Conservation (phyloP, 2,329 filamentous ascomycete genomes). For the Rutstroemia sp. region DNA sequence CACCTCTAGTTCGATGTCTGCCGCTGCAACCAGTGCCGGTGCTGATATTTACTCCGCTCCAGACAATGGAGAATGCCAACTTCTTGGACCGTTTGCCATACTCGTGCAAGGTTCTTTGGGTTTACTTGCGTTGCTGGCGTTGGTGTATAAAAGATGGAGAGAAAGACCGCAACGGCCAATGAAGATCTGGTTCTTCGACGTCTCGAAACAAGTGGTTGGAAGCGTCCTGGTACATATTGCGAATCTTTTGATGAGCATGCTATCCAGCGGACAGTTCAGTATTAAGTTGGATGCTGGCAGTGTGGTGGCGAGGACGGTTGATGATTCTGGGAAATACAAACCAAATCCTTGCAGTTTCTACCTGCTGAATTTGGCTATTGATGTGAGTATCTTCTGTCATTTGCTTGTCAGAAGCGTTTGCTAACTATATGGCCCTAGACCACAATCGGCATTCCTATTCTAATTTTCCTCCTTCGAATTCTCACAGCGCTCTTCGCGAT, state of each 20-base stretch:
- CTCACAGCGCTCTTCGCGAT: constrained; percentile 63
- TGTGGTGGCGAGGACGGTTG: constrained; percentile 23
- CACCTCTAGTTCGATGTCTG: constrained; percentile 19
- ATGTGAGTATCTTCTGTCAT: constrained; percentile 55
- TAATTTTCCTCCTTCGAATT: constrained; percentile 78
- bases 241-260: constrained; percentile 94
- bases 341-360: constrained; percentile 98
- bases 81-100: constrained; percentile 86
- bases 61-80: constrained; percentile 66
- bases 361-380: constrained; percentile 85
- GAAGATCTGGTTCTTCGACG: constrained; percentile 98
- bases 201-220: constrained; percentile 93
- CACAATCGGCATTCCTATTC: constrained; percentile 89
- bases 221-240: constrained; percentile 85
- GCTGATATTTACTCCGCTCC: constrained; percentile 20
- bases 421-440: constrained; percentile 48
- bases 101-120: constrained; percentile 85
- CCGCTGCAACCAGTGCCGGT: background rate
- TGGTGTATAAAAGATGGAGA: constrained; percentile 90
- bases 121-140: constrained; percentile 69
- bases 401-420: background rate
- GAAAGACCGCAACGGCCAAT: constrained; percentile 86
- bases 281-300: constrained; percentile 47
- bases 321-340: constrained; percentile 47
- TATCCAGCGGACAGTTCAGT: constrained; percentile 78